A percentile compares a stretch with the other conserved stretches of the same genome.
Evolutionary conservation across 2,329 filamentous ascomycete genomes (phyloP).

Genomic region (Colletotrichum sp.): DNA sequence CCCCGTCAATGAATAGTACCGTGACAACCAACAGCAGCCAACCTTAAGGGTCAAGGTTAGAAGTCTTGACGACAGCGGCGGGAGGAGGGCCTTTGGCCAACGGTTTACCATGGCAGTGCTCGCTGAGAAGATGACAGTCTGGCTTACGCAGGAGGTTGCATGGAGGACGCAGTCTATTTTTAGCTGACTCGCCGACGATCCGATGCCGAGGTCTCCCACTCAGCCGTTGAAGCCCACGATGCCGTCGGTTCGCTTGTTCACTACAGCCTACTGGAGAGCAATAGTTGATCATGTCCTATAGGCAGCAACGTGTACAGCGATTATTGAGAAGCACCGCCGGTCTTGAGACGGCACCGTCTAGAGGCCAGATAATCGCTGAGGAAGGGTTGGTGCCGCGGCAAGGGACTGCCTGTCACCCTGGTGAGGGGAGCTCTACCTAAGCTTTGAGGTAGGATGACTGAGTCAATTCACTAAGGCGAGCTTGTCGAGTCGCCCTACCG

Average conservation of each 20-base stretch:
- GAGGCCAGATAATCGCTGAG: not conserved
- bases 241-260: not conserved
- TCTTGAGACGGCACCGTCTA: not conserved
- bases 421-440: not conserved
- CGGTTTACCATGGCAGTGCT: not conserved
- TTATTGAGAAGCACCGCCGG: not conserved
- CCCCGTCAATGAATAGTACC: not conserved
- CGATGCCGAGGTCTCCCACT: not conserved
- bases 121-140: not conserved
- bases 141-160: not conserved
- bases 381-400: not conserved
- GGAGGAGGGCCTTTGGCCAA: not conserved
- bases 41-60: too few species aligned
- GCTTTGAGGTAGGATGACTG: not conserved
- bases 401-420: not conserved
- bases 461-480: not conserved
- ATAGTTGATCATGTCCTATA: not conserved
- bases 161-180: not conserved
- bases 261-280: not conserved
- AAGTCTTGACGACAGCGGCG: not conserved
- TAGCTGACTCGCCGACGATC: not conserved
- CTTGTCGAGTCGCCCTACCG: not conserved
- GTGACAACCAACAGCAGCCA: not conserved
- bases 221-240: not conserved
- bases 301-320: not conserved